A percentile compares a stretch with the other conserved stretches of the same genome.
phyloP scores from a whole-genome alignment of 73 alveolate species.

The Tetrahymena borealis region DNA sequence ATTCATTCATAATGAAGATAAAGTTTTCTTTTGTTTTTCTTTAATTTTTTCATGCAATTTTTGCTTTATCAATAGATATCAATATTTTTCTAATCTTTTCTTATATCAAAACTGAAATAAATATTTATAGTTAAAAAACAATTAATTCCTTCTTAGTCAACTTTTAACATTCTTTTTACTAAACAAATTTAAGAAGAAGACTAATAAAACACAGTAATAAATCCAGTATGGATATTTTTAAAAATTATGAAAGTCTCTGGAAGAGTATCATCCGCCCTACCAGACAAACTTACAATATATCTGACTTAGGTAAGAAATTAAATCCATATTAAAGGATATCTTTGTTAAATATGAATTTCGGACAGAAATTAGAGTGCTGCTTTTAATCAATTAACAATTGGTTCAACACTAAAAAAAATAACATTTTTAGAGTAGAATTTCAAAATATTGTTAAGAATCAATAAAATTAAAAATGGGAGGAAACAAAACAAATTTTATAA shows the following conservation, averaged over 20 bases:
- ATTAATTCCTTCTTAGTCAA: not conserved
- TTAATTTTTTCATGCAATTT: not conserved
- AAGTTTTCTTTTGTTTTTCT: too few species aligned
- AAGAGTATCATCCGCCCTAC: not conserved
- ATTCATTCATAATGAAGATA: too few species aligned
- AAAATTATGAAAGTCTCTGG: conserved; percentile 1
- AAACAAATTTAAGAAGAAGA: not conserved
- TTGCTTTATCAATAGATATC: not conserved
- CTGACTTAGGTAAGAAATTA: not conserved
- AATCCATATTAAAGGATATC: not conserved
- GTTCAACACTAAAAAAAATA: too few species aligned
- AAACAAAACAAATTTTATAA: too few species aligned
- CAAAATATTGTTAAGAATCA: too few species aligned
- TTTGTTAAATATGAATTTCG: too few species aligned
- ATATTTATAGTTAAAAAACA: not conserved
- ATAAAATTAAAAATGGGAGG: too few species aligned
- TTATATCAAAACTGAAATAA: not conserved
- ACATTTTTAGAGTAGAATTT: too few species aligned
- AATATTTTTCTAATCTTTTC: not conserved
- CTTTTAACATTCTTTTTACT: not conserved
- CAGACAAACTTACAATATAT: not conserved
- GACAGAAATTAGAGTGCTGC: too few species aligned
- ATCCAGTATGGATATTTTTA: not conserved
- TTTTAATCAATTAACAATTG: too few species aligned
- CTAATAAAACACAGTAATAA: not conserved